Conservation (phyloP, 305 asterid genomes). For the Solanum chacoense region DNA sequence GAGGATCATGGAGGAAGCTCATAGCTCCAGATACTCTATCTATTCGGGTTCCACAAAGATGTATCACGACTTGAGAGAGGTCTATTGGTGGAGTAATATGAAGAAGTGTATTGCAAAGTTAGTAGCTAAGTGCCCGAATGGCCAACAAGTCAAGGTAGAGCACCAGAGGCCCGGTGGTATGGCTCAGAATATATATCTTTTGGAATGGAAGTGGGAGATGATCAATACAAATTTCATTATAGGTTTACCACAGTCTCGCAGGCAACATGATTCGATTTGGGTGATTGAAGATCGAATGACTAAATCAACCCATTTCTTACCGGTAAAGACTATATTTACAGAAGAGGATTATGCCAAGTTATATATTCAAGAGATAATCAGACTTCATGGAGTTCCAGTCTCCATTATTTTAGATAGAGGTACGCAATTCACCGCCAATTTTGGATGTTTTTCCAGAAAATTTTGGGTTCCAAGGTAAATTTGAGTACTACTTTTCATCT, state of each 20-base stretch:
- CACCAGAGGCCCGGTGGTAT: neutral
- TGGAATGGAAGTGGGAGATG: neutral
- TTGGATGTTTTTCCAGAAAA: neutral
- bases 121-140: neutral
- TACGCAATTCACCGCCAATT: neutral
- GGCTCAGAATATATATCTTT: neutral
- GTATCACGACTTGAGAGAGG: neutral
- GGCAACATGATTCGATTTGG: neutral
- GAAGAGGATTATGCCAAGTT: neutral
- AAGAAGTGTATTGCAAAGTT: neutral
- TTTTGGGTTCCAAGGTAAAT: neutral
- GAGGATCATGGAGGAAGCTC: too few relatives aligned
- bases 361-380: neutral
- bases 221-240: neutral
- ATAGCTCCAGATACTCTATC: neutral
- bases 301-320: neutral
- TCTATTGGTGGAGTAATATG: neutral
- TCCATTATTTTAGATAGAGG: neutral
- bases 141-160: neutral
- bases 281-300: neutral
- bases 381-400: neutral
- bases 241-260: neutral
- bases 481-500: neutral
- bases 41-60: neutral
- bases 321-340: neutral